Evolutionary conservation across 169 alveolate species (phyloP), one percentile per base, ranked within the genome.

Genomic region (Plasmodium reichenowi): DNA sequence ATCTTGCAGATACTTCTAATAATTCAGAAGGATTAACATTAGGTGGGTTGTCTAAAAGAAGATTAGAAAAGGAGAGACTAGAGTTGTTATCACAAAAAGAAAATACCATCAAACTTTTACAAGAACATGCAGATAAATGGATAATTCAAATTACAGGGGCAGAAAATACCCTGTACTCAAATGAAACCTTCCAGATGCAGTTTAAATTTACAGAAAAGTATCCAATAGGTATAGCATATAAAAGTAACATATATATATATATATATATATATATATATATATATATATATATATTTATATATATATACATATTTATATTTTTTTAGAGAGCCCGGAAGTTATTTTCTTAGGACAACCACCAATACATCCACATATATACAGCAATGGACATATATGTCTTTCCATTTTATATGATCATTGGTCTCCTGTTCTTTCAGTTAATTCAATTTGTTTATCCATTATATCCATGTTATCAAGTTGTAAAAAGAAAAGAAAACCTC

Each of bases 311-410:
- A n/a, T 50, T 8, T 50, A n/a, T 50, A 50, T 29, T 24, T 29
- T 60, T 10, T 17, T 50, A 52, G 98, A 97, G 74, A 92, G 98
- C 72, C 98, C 98, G 15, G 98, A 97, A 93, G 98, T 93, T 8
- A 93, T 95, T 17, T 97, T 97, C 80, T 92, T 95, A 10, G 98
- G 97, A 0, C 93, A 89, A 45, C 93, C 96, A 43, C 99, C 99
- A 20, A 96, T 95, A 12, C 99, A 97, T 72, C 98, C 97, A n/a
- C 99, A 97, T 88, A 96, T 97, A 47, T 97, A 97, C 94, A 96
- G 98, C 71, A 97, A 97, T 93, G 99, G 99, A 9, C 98, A 94
- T 85, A 97, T 97, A 59, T 97, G 99, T 67, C 72, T 97, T 67
- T 95, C 98, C 29, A 96, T 96, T 52, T 88, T 97, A 59, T 96